phyloP scores from a whole-genome alignment of 2,329 filamentous ascomycete genomes.

The Botrytis byssoidea region DNA sequence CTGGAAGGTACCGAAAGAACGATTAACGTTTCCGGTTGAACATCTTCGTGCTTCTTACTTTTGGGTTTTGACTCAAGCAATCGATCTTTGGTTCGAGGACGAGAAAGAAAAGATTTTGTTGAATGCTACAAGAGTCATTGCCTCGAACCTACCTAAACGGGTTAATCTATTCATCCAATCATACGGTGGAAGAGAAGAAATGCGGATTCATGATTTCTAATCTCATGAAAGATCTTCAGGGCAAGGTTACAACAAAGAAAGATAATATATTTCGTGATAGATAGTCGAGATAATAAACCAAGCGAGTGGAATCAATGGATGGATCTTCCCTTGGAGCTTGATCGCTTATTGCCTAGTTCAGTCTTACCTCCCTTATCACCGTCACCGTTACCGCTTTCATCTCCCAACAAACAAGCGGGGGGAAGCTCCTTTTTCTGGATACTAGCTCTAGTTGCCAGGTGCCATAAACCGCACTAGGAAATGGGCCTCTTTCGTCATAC shows the following conservation, averaged over 20 bases:
- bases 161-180: not conserved
- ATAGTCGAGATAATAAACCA: not conserved
- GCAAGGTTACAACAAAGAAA: not conserved
- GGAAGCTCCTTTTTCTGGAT: not conserved
- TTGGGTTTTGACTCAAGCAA: not conserved
- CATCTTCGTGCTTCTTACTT: not conserved
- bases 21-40: not conserved
- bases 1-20: not conserved
- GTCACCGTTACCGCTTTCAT: constrained; percentile 6
- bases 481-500: not conserved
- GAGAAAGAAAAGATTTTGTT: not conserved
- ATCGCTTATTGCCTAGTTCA: not conserved
- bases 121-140: not conserved
- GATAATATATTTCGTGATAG: not conserved
- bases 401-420: not conserved
- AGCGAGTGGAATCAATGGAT: not conserved
- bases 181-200: not conserved
- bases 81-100: not conserved
- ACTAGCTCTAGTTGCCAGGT: not conserved
- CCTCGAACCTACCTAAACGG: not conserved
- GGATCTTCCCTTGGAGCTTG: not conserved
- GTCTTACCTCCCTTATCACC: constrained; percentile 6
- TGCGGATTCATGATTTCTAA: not conserved
- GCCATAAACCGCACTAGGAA: not conserved
- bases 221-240: not conserved